Conservation (phyloP, 1,139 yeast genomes). For the Yamadazyma songkhlaensis region DNA sequence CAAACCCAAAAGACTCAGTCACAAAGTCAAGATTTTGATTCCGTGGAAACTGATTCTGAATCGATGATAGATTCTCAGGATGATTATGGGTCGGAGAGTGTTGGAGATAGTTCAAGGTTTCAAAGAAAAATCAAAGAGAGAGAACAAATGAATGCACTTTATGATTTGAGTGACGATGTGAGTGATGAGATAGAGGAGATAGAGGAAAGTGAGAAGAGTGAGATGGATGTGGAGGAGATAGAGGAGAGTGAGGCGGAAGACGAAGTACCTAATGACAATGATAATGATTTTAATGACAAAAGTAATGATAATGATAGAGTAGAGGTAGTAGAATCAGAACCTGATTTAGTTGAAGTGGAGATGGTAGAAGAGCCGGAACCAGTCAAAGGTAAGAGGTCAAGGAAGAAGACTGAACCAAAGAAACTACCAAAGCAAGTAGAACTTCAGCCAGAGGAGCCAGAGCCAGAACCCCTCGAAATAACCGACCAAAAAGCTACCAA, state of each 20-base stretch:
- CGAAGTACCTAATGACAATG: background rate
- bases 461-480: too few relatives aligned
- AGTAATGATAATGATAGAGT: background rate
- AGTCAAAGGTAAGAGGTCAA: background rate
- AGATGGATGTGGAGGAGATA: too few relatives aligned
- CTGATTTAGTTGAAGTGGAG: too few relatives aligned
- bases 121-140: slow-evolving; percentile 5
- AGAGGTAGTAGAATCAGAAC: too few relatives aligned
- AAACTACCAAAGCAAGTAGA: too few relatives aligned
- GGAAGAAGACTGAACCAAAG: background rate
- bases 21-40: background rate
- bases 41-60: slow-evolving; percentile 5
- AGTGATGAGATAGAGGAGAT: background rate
- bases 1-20: slow-evolving; percentile 4
- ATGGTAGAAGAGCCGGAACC: background rate
- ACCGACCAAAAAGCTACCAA: too few relatives aligned
- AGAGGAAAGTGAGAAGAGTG: too few relatives aligned
- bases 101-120: background rate
- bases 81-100: slow-evolving; percentile 3
- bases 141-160: slow-evolving; percentile 7
- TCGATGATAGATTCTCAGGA: slow-evolving; percentile 6
- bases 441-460: too few relatives aligned
- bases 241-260: background rate
- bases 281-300: background rate
- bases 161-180: slow-evolving; percentile 4